Base-by-base conservation (phyloP, 805 yeast species). In the Starmerella apis region DNA sequence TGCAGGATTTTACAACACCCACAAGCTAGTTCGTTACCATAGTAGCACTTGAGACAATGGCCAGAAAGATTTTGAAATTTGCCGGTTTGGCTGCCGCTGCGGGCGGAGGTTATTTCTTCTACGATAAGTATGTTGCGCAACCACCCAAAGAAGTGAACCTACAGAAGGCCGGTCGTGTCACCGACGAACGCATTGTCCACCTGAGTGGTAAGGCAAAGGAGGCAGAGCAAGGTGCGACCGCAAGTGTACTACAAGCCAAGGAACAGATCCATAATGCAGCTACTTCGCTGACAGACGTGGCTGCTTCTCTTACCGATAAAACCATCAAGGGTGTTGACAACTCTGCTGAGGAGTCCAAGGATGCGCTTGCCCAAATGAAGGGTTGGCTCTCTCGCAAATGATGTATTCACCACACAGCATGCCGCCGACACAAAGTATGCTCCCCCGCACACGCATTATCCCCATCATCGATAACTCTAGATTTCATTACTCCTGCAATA, bases 221-320 rank as follows among this genome's bases (percentile, higher is more conserved):
- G 27, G 46, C 37, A 13, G 37, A 43, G 46, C 35, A 43, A 13
- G 46, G 46, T 20, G 46, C 37, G 8, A 31, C 27, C 1, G 46
- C 28, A 2, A 43, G 37, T 20, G 32, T 31, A 3, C 7, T 43
- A 9, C 27, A 43, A 11, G 44, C 44, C 33, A 24, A 25, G 23
- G 44, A 41, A 4, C 31, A 41, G 33, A 27, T 41, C 22, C 44
- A 41, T 31, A 27, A 27, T 14, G 24, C 39, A 8, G 42, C 42
- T 2, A 6, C 28, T n/a, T 37, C 42, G 11, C 11, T 37, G 18
- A n/a, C 30, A 4, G 42, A 37, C 18, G 24, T 14, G 3, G 44
- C 44, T 16, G 33, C 44, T n/a, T 41, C 44, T 3, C n/a, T 41
- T 10, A 18, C 30, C 3, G 43, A 38, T 23, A 38, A 23, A 20